Conservation (phyloP, 1,284 basidiomycete genomes). For the Microbotryum saponariae region DNA sequence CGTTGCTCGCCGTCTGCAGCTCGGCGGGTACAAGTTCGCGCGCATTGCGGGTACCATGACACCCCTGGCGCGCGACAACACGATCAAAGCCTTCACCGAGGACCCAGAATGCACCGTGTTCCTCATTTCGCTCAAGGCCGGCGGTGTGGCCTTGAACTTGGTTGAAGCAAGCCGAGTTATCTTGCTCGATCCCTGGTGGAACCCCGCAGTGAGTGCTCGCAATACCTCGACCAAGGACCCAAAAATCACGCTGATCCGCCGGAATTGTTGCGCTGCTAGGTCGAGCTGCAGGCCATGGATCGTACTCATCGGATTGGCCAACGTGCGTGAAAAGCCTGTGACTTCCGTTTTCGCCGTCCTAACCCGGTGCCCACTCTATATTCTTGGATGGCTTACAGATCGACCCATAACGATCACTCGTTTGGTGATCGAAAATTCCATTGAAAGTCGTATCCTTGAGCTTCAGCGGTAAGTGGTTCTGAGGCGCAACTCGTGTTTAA, state of each 20-base stretch:
- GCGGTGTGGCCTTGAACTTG: slow-evolving; percentile 68
- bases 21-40: slow-evolving; percentile 79
- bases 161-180: slow-evolving; percentile 72
- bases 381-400: slow-evolving; percentile 55
- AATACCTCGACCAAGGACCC: not conserved
- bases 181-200: slow-evolving; percentile 43
- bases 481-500: too few relatives aligned
- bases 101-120: slow-evolving; percentile 85
- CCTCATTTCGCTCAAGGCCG: slow-evolving; percentile 87
- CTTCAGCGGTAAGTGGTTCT: too few relatives aligned
- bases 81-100: slow-evolving; percentile 43
- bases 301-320: slow-evolving; percentile 53
- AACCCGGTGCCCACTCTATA: not conserved
- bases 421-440: slow-evolving; percentile 89
- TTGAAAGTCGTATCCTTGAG: not conserved
- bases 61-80: slow-evolving; percentile 88
- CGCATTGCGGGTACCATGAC: slow-evolving; percentile 95
- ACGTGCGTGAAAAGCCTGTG: slow-evolving; percentile 8
- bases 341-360: not conserved
- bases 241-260: not conserved
- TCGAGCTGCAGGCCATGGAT: slow-evolving; percentile 74
- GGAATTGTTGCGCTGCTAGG: slow-evolving; percentile 44
- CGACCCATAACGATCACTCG: slow-evolving; percentile 89
- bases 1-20: slow-evolving; percentile 85
- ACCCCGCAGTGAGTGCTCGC: slow-evolving; percentile 70